A percentile compares a stretch with the other conserved stretches of the same genome.
Evolutionary conservation across 2,329 filamentous ascomycete species (phyloP).

Genomic region (Trematosphaeria pertusa): DNA sequence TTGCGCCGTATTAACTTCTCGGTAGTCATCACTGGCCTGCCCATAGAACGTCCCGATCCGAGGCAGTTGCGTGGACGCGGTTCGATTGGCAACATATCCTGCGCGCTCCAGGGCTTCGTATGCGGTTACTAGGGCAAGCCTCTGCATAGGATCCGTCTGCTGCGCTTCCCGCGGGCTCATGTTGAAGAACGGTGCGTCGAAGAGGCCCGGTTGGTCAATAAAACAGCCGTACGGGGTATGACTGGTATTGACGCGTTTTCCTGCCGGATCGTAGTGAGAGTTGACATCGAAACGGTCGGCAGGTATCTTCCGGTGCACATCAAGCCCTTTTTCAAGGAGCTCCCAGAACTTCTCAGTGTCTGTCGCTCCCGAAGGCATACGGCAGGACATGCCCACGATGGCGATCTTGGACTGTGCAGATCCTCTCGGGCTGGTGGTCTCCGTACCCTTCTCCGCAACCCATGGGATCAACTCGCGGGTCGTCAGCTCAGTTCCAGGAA

Average conservation of each 20-base stretch:
- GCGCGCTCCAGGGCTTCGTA: conserved; percentile 32
- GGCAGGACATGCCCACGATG: conserved; percentile 48
- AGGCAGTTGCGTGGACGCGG: conserved; percentile 18
- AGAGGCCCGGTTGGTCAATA: conserved; percentile 32
- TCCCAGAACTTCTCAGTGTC: conserved; percentile 45
- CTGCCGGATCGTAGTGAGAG: conserved; percentile 20
- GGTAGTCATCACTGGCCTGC: conserved; percentile 22
- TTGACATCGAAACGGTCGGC: conserved; percentile 41
- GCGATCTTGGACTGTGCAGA: conserved; percentile 28
- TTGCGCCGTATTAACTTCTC: conserved; percentile 25
- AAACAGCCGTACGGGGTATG: conserved; percentile 25
- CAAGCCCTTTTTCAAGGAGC: conserved; percentile 32
- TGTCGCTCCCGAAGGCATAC: conserved; percentile 37
- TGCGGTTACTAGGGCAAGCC: conserved; percentile 30
- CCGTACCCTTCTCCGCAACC: background rate
- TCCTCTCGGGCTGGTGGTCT: background rate
- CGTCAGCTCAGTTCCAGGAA: background rate
- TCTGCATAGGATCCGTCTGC: conserved; percentile 31
- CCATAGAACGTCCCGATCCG: conserved; percentile 26
- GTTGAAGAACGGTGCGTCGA: conserved; percentile 39
- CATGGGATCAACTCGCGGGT: background rate
- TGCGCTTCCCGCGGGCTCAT: conserved; percentile 35
- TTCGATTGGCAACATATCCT: conserved; percentile 29
- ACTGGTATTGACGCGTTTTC: conserved; percentile 20
- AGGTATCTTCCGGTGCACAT: conserved; percentile 42